Percentiles rank a stretch among this genome's conserved stretches.
Evolutionary conservation across 2,329 filamentous ascomycete species (phyloP).

Genomic region (Lecanosticta acicola): DNA sequence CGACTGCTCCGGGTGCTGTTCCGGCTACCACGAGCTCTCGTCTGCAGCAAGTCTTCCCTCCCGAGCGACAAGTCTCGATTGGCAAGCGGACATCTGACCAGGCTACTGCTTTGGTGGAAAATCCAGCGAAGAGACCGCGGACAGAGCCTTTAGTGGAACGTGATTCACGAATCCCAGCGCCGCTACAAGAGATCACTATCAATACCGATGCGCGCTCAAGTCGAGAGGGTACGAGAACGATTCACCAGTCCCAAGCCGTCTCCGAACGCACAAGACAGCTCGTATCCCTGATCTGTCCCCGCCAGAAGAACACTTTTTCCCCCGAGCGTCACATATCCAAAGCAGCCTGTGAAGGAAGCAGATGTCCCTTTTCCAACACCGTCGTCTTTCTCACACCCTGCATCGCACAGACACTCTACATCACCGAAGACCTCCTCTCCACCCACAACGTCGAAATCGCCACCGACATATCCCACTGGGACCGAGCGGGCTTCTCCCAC

Average conservation of each 20-base stretch:
- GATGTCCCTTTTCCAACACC: slow-evolving; percentile 21
- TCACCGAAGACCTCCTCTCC: slow-evolving; percentile 26
- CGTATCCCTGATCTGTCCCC: slow-evolving; percentile 1
- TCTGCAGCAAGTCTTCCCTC: background rate
- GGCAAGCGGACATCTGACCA: background rate
- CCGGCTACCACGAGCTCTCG: background rate
- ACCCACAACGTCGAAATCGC: slow-evolving; percentile 16
- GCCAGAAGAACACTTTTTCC: background rate
- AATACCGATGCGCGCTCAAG: slow-evolving; percentile 5
- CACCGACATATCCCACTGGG: slow-evolving; percentile 25
- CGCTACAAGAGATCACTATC: slow-evolving; percentile 16
- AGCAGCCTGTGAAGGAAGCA: slow-evolving; percentile 7
- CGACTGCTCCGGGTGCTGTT: background rate
- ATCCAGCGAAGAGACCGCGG: background rate
- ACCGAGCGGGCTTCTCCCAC: slow-evolving; percentile 26
- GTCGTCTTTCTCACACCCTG: slow-evolving; percentile 27
- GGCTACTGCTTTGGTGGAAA: background rate
- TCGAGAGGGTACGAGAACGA: background rate
- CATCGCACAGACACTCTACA: slow-evolving; percentile 27
- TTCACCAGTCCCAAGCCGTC: slow-evolving; percentile 3
- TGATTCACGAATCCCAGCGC: slow-evolving; percentile 3
- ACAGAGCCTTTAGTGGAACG: no score
- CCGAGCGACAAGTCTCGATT: background rate
- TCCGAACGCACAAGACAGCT: slow-evolving; percentile 8
- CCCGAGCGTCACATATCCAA: background rate